These are phyloP conservation scores for Zygosaccharomyces bailii DNA, from an alignment of 805 yeast species.

Conservation along the genomic window DNA sequence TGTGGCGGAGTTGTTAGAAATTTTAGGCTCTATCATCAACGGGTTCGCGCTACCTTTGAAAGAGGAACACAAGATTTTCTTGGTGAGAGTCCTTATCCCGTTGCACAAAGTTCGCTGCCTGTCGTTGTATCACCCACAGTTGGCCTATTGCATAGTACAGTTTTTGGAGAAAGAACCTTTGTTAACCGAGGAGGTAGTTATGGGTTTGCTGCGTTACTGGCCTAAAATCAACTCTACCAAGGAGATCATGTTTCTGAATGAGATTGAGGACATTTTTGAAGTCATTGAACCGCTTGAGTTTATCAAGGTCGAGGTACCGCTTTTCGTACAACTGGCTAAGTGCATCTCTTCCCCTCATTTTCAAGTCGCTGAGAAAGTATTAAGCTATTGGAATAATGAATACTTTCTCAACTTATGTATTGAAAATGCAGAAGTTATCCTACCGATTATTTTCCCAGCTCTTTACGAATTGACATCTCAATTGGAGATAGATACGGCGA, in stretches of 20 bases:
- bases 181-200: conserved; percentile 91
- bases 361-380: conserved; percentile 94
- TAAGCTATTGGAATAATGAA: conserved; percentile 92
- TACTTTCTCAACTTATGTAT: conserved; percentile 86
- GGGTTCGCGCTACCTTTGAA: conserved; percentile 97
- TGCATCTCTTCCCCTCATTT: conserved; percentile 94
- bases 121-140: conserved; percentile 90
- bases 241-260: conserved; percentile 93
- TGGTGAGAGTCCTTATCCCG: conserved; percentile 83
- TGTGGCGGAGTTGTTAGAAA: conserved; percentile 89
- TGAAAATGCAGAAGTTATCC: conserved; percentile 85
- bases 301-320: conserved; percentile 84
- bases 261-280: conserved; percentile 94
- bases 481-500: conserved; percentile 31
- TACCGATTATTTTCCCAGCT: conserved; percentile 89
- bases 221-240: conserved; percentile 93
- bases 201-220: conserved; percentile 93
- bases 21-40: conserved; percentile 91
- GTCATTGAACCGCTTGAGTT: conserved; percentile 93
- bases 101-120: conserved; percentile 87
- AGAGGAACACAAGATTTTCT: conserved; percentile 91
- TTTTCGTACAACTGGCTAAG: conserved; percentile 89
- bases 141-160: conserved; percentile 95
- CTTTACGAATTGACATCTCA: conserved; percentile 75
- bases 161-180: conserved; percentile 91